Base-by-base conservation (phyloP, 208 protist genomes). In the Strigomonas culicis region DNA sequence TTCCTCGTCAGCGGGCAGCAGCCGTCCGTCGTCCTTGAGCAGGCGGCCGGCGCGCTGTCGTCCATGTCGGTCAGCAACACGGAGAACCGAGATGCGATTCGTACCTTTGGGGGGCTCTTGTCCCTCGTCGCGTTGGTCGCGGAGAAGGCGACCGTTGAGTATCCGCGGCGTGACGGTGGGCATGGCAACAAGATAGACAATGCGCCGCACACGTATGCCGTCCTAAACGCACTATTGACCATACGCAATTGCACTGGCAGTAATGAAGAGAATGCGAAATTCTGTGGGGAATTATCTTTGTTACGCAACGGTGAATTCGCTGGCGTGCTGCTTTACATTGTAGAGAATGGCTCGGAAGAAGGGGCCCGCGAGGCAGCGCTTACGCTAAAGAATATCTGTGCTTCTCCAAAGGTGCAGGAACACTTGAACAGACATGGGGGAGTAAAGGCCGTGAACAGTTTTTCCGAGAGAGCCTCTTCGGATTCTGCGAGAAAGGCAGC, bases 41-140 rank as follows among this genome's bases (percentile, higher is more conserved):
- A 97, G 65, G 88, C 87, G 4, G 88, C 90, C 10, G 91, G 91
- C 27, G 85, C 90, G 47, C 79, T 97, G 15, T 91, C 89, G 4
- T 95, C 89, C 10, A 66, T 97, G 32, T 93, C 91, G 17, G 75
- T 95, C 10, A 93, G 83, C 77, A 92, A 79, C 63, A 58, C 69
- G 31, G 89, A 97, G 62, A 97, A 97, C 76, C 74, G 88, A 2
- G 80, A 86, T 10, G 79, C 75, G 56, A 68, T 96, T 22, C 81
- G 86, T 49, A 77, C 82, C 43, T 72, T 78, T 66, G 89, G 90
- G 28, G 90, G 90, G 7, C 66, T 97, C 0, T 52, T 85, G 22
- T 77, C 84, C 1, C 73, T 95, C 46, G 66, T 95, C 27, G 72
- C 75, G 19, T 64, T 94, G 21, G 71, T 96, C 28, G 52, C 72